Percentiles rank a stretch among this genome's conserved stretches.
phyloP scores from a whole-genome alignment of 768 basidiomycete species.

The Tremella yokohamensis region DNA sequence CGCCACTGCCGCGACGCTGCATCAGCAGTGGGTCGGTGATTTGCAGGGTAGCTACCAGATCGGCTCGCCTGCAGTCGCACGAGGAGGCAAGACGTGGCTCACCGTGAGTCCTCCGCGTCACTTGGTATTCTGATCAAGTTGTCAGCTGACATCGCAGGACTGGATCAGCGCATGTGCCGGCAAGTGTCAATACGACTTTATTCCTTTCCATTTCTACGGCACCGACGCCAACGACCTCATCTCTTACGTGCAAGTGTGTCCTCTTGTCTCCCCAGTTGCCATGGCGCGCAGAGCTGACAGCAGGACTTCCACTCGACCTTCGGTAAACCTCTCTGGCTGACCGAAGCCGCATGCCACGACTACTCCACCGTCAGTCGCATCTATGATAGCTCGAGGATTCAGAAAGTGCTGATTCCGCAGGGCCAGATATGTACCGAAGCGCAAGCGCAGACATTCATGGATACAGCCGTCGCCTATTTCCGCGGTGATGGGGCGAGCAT shows the following conservation, averaged over 20 bases:
- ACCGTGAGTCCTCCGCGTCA: slow-evolving; percentile 20
- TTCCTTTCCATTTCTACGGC: slow-evolving; percentile 46
- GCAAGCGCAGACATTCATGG: slow-evolving; percentile 34
- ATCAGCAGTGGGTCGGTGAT: slow-evolving; percentile 28
- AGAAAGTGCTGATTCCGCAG: too few relatives aligned
- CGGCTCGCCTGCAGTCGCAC: slow-evolving; percentile 38
- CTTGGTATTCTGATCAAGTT: not conserved
- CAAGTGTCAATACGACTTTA: slow-evolving; percentile 39
- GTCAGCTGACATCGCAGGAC: slow-evolving; percentile 13
- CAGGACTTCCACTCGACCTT: slow-evolving; percentile 25
- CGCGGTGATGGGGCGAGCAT: slow-evolving; percentile 19
- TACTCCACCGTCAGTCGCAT: slow-evolving; percentile 13
- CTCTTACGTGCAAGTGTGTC: slow-evolving; percentile 25
- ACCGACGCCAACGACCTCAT: slow-evolving; percentile 29
- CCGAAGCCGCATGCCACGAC: slow-evolving; percentile 32
- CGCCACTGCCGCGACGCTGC: slow-evolving; percentile 22
- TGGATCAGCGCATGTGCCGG: slow-evolving; percentile 43
- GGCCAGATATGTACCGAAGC: slow-evolving; percentile 21
- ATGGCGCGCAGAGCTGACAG: slow-evolving; percentile 9
- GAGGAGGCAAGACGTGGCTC: slow-evolving; percentile 37
- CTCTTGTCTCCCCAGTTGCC: not conserved
- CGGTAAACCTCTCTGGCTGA: slow-evolving; percentile 34
- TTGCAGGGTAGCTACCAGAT: slow-evolving; percentile 26
- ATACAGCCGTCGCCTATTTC: slow-evolving; percentile 29
- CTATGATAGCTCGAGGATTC: too few relatives aligned